phyloP scores from a whole-genome alignment of 1,284 basidiomycete genomes.

The Malassezia vespertilionis region DNA sequence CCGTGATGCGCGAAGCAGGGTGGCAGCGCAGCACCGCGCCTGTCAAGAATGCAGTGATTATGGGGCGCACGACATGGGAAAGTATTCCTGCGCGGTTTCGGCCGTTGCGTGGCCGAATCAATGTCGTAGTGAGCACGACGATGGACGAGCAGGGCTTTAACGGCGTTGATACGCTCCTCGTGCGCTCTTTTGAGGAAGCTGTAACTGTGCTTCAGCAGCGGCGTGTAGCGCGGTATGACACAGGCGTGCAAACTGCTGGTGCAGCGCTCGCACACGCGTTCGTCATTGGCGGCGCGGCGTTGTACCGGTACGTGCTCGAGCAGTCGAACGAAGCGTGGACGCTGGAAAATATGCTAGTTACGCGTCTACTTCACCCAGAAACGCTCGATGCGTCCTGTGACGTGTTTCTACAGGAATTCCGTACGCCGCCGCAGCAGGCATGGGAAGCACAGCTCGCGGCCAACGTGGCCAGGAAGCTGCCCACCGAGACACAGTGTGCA shows the following conservation, averaged over 20 bases:
- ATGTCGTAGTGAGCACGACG: slow-evolving; percentile 62
- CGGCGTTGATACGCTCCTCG: slow-evolving; percentile 12
- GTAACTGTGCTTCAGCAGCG: slow-evolving; percentile 11
- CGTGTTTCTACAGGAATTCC: slow-evolving; percentile 15
- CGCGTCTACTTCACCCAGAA: slow-evolving; percentile 5
- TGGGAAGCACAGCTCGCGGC: slow-evolving; percentile 1
- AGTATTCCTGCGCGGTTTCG: slow-evolving; percentile 82
- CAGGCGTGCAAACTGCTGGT: neutral
- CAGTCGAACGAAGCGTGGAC: slow-evolving; percentile 1
- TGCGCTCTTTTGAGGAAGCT: slow-evolving; percentile 14
- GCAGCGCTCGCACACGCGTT: slow-evolving; percentile 13
- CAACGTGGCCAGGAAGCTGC: neutral
- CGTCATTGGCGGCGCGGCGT: slow-evolving; percentile 15
- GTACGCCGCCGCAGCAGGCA: slow-evolving; percentile 9
- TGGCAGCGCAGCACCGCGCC: slow-evolving; percentile 26
- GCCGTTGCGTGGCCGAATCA: slow-evolving; percentile 66
- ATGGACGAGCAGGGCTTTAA: slow-evolving; percentile 1
- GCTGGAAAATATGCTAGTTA: slow-evolving; percentile 13
- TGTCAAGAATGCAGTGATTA: slow-evolving; percentile 68
- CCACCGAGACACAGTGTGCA: neutral
- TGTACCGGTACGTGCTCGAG: slow-evolving; percentile 12
- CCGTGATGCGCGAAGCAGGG: slow-evolving; percentile 8
- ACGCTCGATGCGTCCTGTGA: slow-evolving; percentile 3
- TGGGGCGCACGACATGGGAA: slow-evolving; percentile 97
- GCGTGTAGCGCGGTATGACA: slow-evolving; percentile 4